These are phyloP conservation scores for Picocystis sp. DNA, from an alignment of 163 green algal species.

Conservation along the genomic window DNA sequence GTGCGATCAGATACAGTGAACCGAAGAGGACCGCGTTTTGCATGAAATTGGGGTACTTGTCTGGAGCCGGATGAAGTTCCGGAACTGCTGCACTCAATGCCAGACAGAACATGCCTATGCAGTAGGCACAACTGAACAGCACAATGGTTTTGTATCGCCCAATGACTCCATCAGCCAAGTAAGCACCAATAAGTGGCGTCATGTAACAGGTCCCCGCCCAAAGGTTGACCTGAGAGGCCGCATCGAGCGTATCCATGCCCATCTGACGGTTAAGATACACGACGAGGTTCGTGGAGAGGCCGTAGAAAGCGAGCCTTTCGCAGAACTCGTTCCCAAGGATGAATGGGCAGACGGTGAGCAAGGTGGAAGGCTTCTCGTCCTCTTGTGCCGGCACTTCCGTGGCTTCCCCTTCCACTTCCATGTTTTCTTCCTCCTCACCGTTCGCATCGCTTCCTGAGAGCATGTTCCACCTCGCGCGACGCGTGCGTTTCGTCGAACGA, in stretches of 20 bases:
- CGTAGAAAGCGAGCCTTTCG: constrained; percentile 81
- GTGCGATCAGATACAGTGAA: constrained; percentile 22
- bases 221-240: constrained; percentile 44
- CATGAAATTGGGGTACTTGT: constrained; percentile 18
- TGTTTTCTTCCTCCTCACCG: no score
- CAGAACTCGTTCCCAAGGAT: constrained; percentile 92
- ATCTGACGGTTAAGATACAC: constrained; percentile 74
- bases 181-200: constrained; percentile 78
- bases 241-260: constrained; percentile 46
- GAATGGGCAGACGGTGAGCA: constrained; percentile 67
- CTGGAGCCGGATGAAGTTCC: neutral
- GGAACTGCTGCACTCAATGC: constrained; percentile 6
- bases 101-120: constrained; percentile 54
- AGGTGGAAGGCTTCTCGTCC: constrained; percentile 18
- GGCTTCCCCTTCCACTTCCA: no score
- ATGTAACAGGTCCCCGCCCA: constrained; percentile 85
- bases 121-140: constrained; percentile 78
- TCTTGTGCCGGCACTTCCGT: no score
- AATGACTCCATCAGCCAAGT: constrained; percentile 69
- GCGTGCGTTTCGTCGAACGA: no score
- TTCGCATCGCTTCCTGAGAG: no score
- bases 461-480: no score
- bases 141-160: constrained; percentile 92
- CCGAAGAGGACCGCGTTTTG: constrained; percentile 33
- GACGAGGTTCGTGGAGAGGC: constrained; percentile 77